Conservation (phyloP, 805 yeast genomes). For the Nakazawaea wickerhamii region DNA sequence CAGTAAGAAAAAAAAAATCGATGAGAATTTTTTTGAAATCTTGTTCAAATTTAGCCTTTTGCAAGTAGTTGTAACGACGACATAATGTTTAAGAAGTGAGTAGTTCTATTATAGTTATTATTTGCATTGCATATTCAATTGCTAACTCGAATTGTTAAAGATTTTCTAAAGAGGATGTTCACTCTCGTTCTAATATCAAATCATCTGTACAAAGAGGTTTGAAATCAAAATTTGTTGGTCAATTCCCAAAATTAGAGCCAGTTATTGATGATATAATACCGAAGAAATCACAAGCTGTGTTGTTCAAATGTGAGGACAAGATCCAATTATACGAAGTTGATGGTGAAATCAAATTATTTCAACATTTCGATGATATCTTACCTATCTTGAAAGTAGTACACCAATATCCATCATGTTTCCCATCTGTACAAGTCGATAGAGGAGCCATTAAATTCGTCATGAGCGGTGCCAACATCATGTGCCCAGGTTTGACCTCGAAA, state of each 20-base stretch:
- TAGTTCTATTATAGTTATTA: neutral
- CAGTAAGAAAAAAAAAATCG: neutral
- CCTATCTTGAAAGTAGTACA: constrained; percentile 76
- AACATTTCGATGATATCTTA: constrained; percentile 72
- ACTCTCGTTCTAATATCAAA: constrained; percentile 85
- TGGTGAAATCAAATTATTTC: constrained; percentile 69
- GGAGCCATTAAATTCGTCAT: constrained; percentile 94
- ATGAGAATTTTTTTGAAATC: neutral
- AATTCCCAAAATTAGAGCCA: constrained; percentile 70
- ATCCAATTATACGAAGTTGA: constrained; percentile 73
- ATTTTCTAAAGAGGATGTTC: constrained; percentile 81
- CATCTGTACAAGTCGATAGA: constrained; percentile 84
- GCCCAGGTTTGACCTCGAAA: constrained; percentile 85
- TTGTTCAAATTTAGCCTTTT: no score
- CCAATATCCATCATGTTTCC: constrained; percentile 78
- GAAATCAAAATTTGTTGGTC: constrained; percentile 64
- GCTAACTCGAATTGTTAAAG: no score
- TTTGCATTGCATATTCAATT: no score
- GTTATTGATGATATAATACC: constrained; percentile 81
- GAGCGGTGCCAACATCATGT: constrained; percentile 97
- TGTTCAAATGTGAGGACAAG: constrained; percentile 86
- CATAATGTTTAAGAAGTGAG: constrained; percentile 43
- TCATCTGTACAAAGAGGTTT: constrained; percentile 92
- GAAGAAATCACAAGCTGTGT: constrained; percentile 75
- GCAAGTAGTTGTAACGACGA: neutral